Evolutionary conservation across 495 filamentous ascomycete species (phyloP), one percentile per base, ranked within the genome.

Genomic region (Aspergillus kassunensis): DNA sequence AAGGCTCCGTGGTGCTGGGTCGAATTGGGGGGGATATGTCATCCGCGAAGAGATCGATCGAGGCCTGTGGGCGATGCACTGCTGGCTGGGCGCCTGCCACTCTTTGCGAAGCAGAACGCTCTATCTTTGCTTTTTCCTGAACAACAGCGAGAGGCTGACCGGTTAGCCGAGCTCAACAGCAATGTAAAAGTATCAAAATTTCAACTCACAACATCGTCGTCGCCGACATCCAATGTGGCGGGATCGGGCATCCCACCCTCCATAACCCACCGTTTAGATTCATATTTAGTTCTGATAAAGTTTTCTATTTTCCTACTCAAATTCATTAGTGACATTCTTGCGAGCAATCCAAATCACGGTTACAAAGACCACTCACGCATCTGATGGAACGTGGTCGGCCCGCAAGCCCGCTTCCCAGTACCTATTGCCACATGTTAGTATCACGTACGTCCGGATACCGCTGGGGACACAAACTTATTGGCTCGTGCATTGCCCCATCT

Each of bases 261-360:
- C 92, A 97, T 96, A 2, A 91, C 88, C 93, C 93, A 98, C 70
- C 95, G 78, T 76, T 96, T 97, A 8, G 90, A 86, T 61, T 98
- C 93, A 67, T 98, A 98, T 69, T 98, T 98, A 30, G 93, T 98
- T 36, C 95, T 83, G 55, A 98, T 96, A 58, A 98, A 98, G 70
- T 97, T 98, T 77, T 97, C 93, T 56, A 98, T 97, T 75, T 98
- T 98, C 37, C 83, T 86, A 41, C 51, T 19, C 33, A 30, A 7
- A 13, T 10, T 3, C 6, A 19, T 27, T 23, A 65, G 50, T 27
- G 27, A 51, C 6, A 44, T 21, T 46, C 33, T 24, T 15, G 7
- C 8, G 20, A 4, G 21, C 15, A 20, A 29, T 20, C 9, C 21
- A 21, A n/a, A 1, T 16, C 37, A 37, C 29, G 45, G 54, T 60